Percentiles rank a stretch among this genome's conserved stretches.
These are phyloP conservation scores for Polychytrium aggregatum DNA, from an alignment of 192 early-diverging fungal species.

Conservation along the genomic window DNA sequence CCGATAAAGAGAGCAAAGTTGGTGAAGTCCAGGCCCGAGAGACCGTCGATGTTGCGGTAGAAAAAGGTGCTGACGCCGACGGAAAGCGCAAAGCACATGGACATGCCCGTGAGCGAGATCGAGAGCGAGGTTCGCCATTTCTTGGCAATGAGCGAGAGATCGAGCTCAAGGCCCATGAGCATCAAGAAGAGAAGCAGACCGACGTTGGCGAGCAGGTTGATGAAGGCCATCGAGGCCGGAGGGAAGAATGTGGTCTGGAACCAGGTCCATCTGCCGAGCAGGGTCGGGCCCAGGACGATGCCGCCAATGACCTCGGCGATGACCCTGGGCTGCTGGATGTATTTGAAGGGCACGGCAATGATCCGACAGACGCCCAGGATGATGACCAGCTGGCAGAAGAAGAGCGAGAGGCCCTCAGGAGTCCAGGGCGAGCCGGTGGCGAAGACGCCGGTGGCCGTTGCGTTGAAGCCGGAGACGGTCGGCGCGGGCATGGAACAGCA, in stretches of 20 bases:
- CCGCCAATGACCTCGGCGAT: constrained; percentile 90
- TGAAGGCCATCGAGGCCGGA: too few relatives aligned
- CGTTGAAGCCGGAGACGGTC: too few relatives aligned
- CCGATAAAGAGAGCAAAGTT: constrained; percentile 77
- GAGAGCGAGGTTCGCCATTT: constrained; percentile 16
- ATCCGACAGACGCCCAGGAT: constrained; percentile 57
- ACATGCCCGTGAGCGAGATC: constrained; percentile 73
- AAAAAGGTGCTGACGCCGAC: constrained; percentile 47
- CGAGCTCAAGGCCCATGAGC: constrained; percentile 46
- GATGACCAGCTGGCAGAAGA: constrained; percentile 61
- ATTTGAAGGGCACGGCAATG: constrained; percentile 47
- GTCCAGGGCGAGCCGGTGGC: too few relatives aligned
- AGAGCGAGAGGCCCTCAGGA: too few relatives aligned
- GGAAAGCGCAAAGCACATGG: constrained; percentile 67
- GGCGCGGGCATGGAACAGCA: too few relatives aligned
- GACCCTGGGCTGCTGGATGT: constrained; percentile 69
- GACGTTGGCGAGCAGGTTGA: constrained; percentile 81
- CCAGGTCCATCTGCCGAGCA: constrained; percentile 58
- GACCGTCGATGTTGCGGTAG: constrained; percentile 23
- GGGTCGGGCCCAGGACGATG: constrained; percentile 80
- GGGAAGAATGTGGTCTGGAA: constrained; percentile 69
- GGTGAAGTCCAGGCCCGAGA: constrained; percentile 8
- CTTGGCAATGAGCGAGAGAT: constrained; percentile 16
- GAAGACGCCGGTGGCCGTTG: too few relatives aligned
- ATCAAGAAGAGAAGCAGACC: constrained; percentile 85